Conservation (phyloP, 192 early-diverging fungal species). For the Cladochytrium replicatum region DNA sequence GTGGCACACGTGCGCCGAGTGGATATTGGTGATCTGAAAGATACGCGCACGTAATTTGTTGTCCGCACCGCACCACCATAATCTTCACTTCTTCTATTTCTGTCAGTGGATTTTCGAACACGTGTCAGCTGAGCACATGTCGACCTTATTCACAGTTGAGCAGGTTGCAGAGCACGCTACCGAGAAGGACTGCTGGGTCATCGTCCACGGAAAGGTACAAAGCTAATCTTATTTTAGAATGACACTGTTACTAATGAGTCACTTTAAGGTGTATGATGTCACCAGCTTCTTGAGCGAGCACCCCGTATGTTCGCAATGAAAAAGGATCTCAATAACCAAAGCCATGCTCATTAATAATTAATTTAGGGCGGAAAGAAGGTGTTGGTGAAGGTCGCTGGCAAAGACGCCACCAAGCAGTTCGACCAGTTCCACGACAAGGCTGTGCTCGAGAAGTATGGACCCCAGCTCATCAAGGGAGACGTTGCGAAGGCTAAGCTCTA, state of each 20-base stretch:
- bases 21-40: no score
- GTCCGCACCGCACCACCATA: no score
- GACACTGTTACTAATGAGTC: no score
- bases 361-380: slow-evolving; percentile 57
- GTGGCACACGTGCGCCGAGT: no score
- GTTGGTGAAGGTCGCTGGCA: slow-evolving; percentile 46
- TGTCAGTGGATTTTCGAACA: no score
- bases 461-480: no score
- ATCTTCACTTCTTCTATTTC: no score
- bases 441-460: slow-evolving; percentile 54
- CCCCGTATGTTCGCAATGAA: no score
- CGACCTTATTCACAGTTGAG: slow-evolving; percentile 29
- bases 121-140: no score
- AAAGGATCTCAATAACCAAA: neutral
- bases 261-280: slow-evolving; percentile 35
- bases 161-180: slow-evolving; percentile 31
- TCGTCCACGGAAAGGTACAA: slow-evolving; percentile 28
- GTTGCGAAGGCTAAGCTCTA: no score
- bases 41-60: no score
- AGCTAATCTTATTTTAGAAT: neutral
- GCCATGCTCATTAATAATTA: no score
- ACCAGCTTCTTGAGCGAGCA: slow-evolving; percentile 38
- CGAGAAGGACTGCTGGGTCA: slow-evolving; percentile 36
- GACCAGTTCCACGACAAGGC: slow-evolving; percentile 63
- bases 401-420: slow-evolving; percentile 34